Evolutionary conservation across 2,329 filamentous ascomycete genomes (phyloP).

Genomic region (Alternaria novae-zelandiae): DNA sequence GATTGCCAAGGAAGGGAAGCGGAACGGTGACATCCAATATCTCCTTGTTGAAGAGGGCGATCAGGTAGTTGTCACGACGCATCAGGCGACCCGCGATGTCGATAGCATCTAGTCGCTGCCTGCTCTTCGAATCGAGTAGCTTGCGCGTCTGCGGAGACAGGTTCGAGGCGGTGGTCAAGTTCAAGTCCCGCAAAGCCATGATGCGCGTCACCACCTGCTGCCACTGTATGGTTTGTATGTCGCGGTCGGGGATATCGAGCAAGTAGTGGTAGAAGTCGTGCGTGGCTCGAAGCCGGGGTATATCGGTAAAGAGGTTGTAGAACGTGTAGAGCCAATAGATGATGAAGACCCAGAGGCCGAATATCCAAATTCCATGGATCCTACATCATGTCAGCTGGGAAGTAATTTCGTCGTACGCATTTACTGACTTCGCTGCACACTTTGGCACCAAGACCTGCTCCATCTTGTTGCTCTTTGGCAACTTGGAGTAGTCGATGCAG

Average conservation of each 20-base stretch:
- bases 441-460: constrained; percentile 70
- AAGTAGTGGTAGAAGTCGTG: constrained; percentile 86
- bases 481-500: constrained; percentile 80
- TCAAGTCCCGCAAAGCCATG: constrained; percentile 83
- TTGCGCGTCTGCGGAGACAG: constrained; percentile 65
- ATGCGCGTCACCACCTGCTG: constrained; percentile 86
- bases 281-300: constrained; percentile 75
- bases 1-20: constrained; percentile 78
- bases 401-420: neutral
- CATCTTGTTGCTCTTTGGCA: constrained; percentile 69
- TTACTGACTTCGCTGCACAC: constrained; percentile 64
- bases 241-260: constrained; percentile 80
- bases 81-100: constrained; percentile 97
- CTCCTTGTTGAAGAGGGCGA: constrained; percentile 97
- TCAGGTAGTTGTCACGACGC: constrained; percentile 96
- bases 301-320: constrained; percentile 75
- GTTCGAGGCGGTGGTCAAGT: constrained; percentile 77
- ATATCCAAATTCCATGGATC: constrained; percentile 78
- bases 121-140: constrained; percentile 81
- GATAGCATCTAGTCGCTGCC: constrained; percentile 92
- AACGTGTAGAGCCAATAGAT: constrained; percentile 86
- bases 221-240: constrained; percentile 95
- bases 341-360: constrained; percentile 82
- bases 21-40: constrained; percentile 86
- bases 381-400: constrained; percentile 38